A percentile compares a stretch with the other conserved stretches of the same genome.
phyloP scores from a whole-genome alignment of 176 grass and related monocot genomes.

The Lolium multiflorum region DNA sequence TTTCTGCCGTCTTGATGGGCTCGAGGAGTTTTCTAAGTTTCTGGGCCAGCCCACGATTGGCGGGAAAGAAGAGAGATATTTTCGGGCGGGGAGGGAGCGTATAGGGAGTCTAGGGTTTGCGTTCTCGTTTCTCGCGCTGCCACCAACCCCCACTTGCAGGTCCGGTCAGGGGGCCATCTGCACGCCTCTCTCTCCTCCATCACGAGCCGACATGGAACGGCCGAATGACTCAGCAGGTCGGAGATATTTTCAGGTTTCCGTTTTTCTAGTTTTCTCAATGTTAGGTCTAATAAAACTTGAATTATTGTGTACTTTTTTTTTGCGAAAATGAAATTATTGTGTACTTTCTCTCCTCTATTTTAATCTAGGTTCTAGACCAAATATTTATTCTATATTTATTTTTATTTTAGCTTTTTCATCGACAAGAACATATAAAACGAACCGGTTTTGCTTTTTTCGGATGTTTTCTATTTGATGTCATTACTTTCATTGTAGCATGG shows the following conservation, averaged over 20 bases:
- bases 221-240: background rate
- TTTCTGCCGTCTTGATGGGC: slow-evolving; percentile 25
- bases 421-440: too few species aligned
- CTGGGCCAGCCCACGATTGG: slow-evolving; percentile 36
- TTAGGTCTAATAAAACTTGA: too few species aligned
- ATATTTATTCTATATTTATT: too few species aligned
- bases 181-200: background rate
- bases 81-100: slow-evolving; percentile 6
- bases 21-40: slow-evolving; percentile 11
- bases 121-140: background rate
- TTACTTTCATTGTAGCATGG: too few species aligned
- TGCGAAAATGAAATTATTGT: too few species aligned
- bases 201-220: background rate
- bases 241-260: slow-evolving; percentile 1
- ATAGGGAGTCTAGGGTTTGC: background rate
- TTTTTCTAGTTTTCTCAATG: too few species aligned
- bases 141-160: slow-evolving; percentile 6
- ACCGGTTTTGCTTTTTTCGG: too few species aligned
- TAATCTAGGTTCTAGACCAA: too few species aligned
- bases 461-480: too few species aligned
- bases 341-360: too few species aligned
- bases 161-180: background rate
- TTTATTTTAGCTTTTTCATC: too few species aligned
- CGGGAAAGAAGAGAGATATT: background rate
- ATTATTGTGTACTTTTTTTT: too few species aligned